Conservation (phyloP, 1,284 basidiomycete species). For the Singerocomus rubriflavus region DNA sequence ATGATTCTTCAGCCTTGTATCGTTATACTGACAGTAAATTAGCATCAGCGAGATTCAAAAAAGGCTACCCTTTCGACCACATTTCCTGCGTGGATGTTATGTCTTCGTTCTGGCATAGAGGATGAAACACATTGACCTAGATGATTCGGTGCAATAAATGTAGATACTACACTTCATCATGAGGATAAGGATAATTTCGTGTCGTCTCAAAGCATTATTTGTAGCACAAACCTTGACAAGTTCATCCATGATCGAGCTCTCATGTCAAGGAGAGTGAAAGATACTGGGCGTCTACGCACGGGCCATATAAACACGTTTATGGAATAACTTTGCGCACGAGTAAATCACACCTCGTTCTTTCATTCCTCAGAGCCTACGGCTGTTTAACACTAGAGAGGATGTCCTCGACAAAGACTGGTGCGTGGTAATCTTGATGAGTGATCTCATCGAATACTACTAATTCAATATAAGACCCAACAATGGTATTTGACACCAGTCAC, state of each 20-base stretch:
- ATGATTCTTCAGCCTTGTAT: background rate
- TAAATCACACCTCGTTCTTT: background rate
- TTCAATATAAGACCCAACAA: background rate
- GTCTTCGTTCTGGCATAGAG: background rate
- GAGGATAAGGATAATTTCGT: no score
- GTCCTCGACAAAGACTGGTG: background rate
- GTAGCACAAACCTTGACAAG: no score
- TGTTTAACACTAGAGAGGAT: background rate
- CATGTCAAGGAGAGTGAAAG: no score
- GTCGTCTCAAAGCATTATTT: no score
- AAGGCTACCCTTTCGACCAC: background rate
- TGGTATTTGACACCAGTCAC: background rate
- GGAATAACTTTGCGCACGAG: background rate
- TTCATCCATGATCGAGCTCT: no score
- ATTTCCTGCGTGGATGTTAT: background rate
- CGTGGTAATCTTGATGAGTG: background rate
- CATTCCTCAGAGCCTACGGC: no score
- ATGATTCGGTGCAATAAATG: no score
- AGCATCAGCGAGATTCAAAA: background rate
- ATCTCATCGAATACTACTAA: no score
- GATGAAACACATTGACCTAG: background rate
- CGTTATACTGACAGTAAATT: background rate
- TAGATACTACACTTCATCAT: no score
- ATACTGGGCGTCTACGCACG: no score
- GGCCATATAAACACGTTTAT: background rate